Evolutionary conservation across 1,284 basidiomycete genomes (phyloP), one percentile per base, ranked within the genome.

Genomic region (Moesziomyces sp.): DNA sequence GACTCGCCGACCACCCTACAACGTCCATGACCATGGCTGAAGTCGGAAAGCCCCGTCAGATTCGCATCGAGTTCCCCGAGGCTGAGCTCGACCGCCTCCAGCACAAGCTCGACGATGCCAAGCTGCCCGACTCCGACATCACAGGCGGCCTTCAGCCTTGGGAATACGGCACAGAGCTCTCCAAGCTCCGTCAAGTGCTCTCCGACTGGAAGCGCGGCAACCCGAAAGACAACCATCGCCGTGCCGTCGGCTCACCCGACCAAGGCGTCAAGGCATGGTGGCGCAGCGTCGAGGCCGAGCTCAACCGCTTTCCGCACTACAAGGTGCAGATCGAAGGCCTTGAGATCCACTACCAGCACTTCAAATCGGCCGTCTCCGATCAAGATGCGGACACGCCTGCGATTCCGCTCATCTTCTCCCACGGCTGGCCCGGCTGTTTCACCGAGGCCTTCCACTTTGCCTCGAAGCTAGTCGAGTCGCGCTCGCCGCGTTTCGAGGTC

Each of bases 341-440:
- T 16, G 35, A 67, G 2, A 50, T 80, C n/a, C 78, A 80, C 54
- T 80, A 70, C 30, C 71, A 76, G 55, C 57, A 67, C n/a, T 59
- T 61, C 48, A 69, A 63, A 23, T 63, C 76, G 3, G 16, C 60
- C 16, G 7, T 55, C 5, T 18, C 74, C 0, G 62, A 70, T n/a
- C 30, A 45, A 0, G 46, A 68, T 28, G 65, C 65, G 13, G 49
- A 26, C 2, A 54, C 33, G 54, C 57, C 70, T 0, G 75, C 76
- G 4, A 77, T 80, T 21, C 78, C 78, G 3, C 52, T 80, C 44
- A 71, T 80, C 63, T 78, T 78, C 45, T 58, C 56, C 14, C 78
- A 80, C 45, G 78, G 78, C 19, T 80, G 76, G 76, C 78, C 78
- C 0, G 78, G 78, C 3, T 73, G 61, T 35, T 79, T 79, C 44